Conservation (phyloP, 352 stramenopile species). For the Blastocystis sp. region DNA sequence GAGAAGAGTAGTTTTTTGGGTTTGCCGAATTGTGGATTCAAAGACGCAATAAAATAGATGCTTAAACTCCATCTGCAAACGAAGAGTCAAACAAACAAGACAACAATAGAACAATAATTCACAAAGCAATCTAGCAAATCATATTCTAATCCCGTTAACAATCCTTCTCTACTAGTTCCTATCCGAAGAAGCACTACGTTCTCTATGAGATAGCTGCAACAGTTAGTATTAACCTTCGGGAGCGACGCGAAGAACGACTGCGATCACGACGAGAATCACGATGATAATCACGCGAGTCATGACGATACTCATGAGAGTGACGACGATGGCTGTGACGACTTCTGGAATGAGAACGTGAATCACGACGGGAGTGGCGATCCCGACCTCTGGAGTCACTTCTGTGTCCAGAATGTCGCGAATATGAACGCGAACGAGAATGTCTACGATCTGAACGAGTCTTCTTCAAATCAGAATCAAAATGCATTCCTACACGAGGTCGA, state of each 20-base stretch:
- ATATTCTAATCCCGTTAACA: not conserved
- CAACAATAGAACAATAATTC: not conserved
- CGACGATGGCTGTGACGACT: not conserved
- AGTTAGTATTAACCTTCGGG: not conserved
- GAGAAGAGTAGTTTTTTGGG: too few species aligned
- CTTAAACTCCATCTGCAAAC: too few species aligned
- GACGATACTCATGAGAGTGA: conserved; percentile 24
- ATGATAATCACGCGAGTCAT: not conserved
- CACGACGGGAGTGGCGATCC: not conserved
- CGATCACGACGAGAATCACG: not conserved
- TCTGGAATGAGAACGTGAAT: not conserved
- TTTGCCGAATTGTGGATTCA: too few species aligned
- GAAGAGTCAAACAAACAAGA: conserved; percentile 8
- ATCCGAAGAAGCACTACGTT: not conserved
- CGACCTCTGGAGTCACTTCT: not conserved
- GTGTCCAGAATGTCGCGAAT: not conserved
- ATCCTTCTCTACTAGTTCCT: not conserved
- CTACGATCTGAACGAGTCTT: not conserved
- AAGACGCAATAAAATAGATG: too few species aligned
- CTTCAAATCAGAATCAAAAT: not conserved
- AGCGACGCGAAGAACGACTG: not conserved
- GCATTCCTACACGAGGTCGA: not conserved
- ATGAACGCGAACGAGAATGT: not conserved
- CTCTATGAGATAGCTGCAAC: not conserved
- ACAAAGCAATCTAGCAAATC: not conserved